Evolutionary conservation across 345 rosid genomes (phyloP), one percentile per base, ranked within the genome.

Genomic region (Populus nigra): DNA sequence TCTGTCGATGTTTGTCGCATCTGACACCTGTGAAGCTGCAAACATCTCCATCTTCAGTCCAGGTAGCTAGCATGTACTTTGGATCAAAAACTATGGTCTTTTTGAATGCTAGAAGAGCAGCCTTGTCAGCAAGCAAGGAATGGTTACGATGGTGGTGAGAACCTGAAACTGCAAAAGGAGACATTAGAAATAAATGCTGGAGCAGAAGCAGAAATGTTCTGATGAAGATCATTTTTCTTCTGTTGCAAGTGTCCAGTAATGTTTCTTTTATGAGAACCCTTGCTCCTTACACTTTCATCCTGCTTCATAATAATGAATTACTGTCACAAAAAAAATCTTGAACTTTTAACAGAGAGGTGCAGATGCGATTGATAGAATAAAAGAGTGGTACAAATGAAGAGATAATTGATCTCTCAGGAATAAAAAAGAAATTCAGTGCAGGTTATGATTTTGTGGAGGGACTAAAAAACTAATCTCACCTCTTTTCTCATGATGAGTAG

Each of bases 71-170:
- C 2, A 4, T 78, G 43, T 83, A 82, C 45, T 77, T 68, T 0
- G 89, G 86, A 73, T 88, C 84, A 6, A 45, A 57, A 23, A 33
- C 68, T 23, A 88, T 43, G 22, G 78, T 33, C 75, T 62, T 81
- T 77, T 81, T 88, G 82, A 88, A 84, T 71, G 77, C 82, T 12
- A 88, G 86, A 73, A 90, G 89, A n/a, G 84, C 89, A 4, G 79
- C 85, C 79, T 84, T 84, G 85, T 89, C 90, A 1, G 78, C 65
- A 1, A 61, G 47, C 83, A 87, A 65, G 23, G 88, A 85, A 62
- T 74, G 87, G 78, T 1, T 77, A 57, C 35, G 71, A 50, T 72
- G 75, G 66, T 45, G 49, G 65, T 73, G 71, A 43, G 35, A 29
- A 69, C 75, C 77, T 45, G 73, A 72, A 73, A 59, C 78, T 49